A percentile compares a stretch with the other conserved stretches of the same genome.
Evolutionary conservation across 2,329 filamentous ascomycete genomes (phyloP).

Genomic region (Fusarium zealandicum): DNA sequence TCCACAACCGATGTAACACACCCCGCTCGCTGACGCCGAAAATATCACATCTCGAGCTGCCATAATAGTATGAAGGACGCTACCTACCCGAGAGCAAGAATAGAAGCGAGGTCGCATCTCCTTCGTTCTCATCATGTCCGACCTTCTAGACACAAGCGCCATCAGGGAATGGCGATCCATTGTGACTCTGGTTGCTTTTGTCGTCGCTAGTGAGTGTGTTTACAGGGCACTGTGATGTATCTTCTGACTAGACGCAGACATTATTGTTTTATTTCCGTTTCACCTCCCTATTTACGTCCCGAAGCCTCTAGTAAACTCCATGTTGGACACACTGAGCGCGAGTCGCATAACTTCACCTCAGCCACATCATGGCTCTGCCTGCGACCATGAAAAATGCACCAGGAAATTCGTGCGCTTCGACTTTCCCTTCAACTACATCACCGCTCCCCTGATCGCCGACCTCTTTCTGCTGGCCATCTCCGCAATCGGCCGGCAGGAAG

Average conservation of each 20-base stretch:
- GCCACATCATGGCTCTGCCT: conserved; percentile 34
- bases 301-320: conserved; percentile 52
- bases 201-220: conserved; percentile 69
- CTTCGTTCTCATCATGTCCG: conserved; percentile 14
- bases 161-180: conserved; percentile 75
- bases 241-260: conserved; percentile 56
- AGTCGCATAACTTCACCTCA: conserved; percentile 62
- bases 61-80: not conserved
- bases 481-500: conserved; percentile 71
- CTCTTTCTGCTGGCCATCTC: conserved; percentile 74
- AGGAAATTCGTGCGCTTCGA: conserved; percentile 56
- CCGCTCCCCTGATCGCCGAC: conserved; percentile 73
- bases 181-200: conserved; percentile 72
- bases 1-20: too few species aligned
- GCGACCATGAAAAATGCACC: conserved; percentile 36
- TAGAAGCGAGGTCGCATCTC: not conserved
- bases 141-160: conserved; percentile 31
- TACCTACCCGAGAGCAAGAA: too few species aligned
- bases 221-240: not conserved
- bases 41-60: not conserved
- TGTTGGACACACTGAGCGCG: conserved; percentile 47
- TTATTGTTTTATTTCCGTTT: conserved; percentile 74
- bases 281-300: conserved; percentile 69
- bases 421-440: conserved; percentile 75
- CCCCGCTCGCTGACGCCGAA: too few species aligned